Base-by-base conservation (phyloP, 345 rosid genomes). In the Sapria himalayana region DNA sequence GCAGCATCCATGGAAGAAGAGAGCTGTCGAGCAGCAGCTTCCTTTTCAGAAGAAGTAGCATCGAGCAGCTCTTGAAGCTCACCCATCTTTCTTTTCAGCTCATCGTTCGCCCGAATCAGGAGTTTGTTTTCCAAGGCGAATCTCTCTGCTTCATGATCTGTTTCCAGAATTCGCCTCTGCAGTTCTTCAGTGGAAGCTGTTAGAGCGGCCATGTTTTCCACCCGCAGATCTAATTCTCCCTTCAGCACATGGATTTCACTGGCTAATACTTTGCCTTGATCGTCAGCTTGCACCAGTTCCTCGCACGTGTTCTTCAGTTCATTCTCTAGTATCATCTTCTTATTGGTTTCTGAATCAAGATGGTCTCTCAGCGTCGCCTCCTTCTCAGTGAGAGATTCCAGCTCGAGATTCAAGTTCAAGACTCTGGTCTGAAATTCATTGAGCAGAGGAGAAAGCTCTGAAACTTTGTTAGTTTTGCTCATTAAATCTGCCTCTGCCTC, bases 61-160 rank as follows among this genome's bases (percentile, higher is more conserved):
- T 56, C 58, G 22, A 80, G 56, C 58, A 68, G 49, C 43, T 70
- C 82, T 45, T 84, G 70, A 47, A 84, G 86, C 51, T 84, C 96
- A 35, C 71, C 73, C 16, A 80, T 60, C 64, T 66, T 72, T 43
- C 43, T 55, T 55, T 78, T 78, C n/a, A 84, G 92, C 51, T 84
- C 89, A 50, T 55, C 63, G 62, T 77, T 91, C 32, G 89, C 71
- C 69, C 68, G 81, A 15, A 62, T 73, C 37, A 84, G 57, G 19
- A 77, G 66, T 49, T 73, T 74, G 46, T 63, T 77, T 25, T 91
- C 89, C 15, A 77, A 71, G 24, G 37, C 48, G 29, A 85, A 60
- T 54, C 63, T 76, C 29, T 71, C 58, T 37, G 61, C 71, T 59
- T 62, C 78, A 37, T 56, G 64, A 57, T 75, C 75, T 41, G 65